A percentile compares a stretch with the other conserved stretches of the same genome.
phyloP scores from a whole-genome alignment of 164 flowering plant genomes.

The Stephania yunnanensis region DNA sequence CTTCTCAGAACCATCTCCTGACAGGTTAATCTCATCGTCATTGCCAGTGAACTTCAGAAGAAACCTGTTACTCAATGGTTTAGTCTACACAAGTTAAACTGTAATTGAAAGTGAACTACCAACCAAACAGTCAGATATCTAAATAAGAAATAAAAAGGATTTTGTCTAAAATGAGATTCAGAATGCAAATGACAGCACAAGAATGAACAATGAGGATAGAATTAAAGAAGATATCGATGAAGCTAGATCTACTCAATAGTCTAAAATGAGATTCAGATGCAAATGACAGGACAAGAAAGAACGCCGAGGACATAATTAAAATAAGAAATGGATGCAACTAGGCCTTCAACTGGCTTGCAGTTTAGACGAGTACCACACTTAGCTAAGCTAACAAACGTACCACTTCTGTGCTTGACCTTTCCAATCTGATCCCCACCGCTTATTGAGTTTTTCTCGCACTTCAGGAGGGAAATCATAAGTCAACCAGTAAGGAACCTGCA shows the following conservation, averaged over 20 bases:
- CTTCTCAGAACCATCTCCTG: constrained; percentile 90
- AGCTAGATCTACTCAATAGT: no score
- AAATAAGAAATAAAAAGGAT: background rate
- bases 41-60: constrained; percentile 77
- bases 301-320: background rate
- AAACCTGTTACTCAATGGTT: constrained; percentile 51
- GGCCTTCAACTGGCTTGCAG: no score
- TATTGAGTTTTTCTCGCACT: constrained; percentile 64
- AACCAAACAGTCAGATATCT: background rate
- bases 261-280: background rate
- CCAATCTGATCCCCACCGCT: constrained; percentile 84
- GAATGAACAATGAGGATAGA: background rate
- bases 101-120: background rate
- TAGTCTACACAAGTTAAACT: background rate
- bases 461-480: constrained; percentile 91
- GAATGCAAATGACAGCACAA: background rate
- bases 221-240: background rate
- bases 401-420: constrained; percentile 98
- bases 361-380: background rate
- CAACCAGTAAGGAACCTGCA: constrained; percentile 85
- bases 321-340: no score
- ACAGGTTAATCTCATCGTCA: constrained; percentile 85
- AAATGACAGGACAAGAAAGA: no score
- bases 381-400: constrained; percentile 30
- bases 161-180: background rate